Evolutionary conservation across 164 flowering plant genomes (phyloP).

Genomic region (Umbilicus rupestris): DNA sequence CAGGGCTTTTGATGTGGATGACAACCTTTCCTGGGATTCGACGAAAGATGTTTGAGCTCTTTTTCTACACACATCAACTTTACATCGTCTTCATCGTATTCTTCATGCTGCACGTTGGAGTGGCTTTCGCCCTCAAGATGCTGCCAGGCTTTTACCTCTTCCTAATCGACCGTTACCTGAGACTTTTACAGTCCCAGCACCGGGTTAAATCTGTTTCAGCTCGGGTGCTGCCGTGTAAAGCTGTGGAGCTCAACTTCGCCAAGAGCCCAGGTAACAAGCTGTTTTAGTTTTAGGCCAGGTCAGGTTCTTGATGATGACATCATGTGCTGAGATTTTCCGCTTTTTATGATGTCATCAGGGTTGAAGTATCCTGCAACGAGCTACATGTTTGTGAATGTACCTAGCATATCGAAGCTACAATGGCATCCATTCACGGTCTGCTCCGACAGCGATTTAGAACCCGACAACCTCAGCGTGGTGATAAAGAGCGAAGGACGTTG

Average conservation of each 20-base stretch:
- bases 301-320: not conserved
- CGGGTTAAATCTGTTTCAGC: slow-evolving; percentile 48
- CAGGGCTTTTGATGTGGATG: slow-evolving; percentile 54
- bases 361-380: slow-evolving; percentile 50
- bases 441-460: slow-evolving; percentile 40
- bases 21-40: slow-evolving; percentile 47
- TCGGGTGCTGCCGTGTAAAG: slow-evolving; percentile 49
- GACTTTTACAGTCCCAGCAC: slow-evolving; percentile 60
- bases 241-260: slow-evolving; percentile 73
- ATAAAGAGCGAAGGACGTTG: slow-evolving; percentile 49
- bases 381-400: slow-evolving; percentile 43
- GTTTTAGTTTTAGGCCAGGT: not conserved
- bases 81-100: slow-evolving; percentile 63
- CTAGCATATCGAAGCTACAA: slow-evolving; percentile 45
- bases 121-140: slow-evolving; percentile 38
- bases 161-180: slow-evolving; percentile 63
- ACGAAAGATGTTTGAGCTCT: slow-evolving; percentile 62
- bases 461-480: slow-evolving; percentile 34
- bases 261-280: slow-evolving; percentile 41
- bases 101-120: slow-evolving; percentile 62
- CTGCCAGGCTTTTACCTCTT: slow-evolving; percentile 86
- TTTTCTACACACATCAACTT: slow-evolving; percentile 73
- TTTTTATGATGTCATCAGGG: slow-evolving; percentile 19
- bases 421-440: slow-evolving; percentile 63
- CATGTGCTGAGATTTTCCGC: not conserved